phyloP scores from a whole-genome alignment of 1,139 yeast genomes.

The Diutina pseudorugosa region DNA sequence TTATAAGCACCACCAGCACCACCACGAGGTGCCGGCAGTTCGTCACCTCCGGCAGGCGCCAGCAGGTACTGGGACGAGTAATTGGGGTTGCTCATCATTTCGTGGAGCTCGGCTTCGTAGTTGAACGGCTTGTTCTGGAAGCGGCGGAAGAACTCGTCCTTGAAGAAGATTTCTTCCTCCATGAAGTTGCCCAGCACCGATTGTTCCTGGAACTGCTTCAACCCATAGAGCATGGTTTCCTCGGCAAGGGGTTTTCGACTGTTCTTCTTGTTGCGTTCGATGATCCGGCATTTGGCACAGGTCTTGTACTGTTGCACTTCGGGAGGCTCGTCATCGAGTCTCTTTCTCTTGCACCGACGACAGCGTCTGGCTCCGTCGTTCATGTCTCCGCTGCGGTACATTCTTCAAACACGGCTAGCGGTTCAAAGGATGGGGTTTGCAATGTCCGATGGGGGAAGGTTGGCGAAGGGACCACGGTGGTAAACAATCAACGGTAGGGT shows the following conservation, averaged over 20 bases:
- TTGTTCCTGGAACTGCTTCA: conserved; percentile 36
- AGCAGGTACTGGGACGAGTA: background rate
- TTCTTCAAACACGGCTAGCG: background rate
- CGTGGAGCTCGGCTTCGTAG: conserved; percentile 2
- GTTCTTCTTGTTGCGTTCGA: conserved; percentile 38
- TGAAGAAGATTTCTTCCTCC: conserved; percentile 23
- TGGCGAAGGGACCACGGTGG: background rate
- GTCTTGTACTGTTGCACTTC: conserved; percentile 48
- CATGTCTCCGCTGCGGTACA: background rate
- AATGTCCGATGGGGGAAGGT: no score
- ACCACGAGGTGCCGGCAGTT: background rate
- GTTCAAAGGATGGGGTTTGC: background rate
- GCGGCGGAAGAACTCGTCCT: conserved; percentile 8
- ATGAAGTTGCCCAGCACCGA: conserved; percentile 21
- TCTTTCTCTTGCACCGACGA: conserved; percentile 48
- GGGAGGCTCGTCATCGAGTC: conserved; percentile 48
- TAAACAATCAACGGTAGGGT: no score
- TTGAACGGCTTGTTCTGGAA: conserved; percentile 3
- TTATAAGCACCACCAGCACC: background rate
- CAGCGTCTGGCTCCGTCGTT: conserved; percentile 25
- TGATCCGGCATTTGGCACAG: conserved; percentile 48
- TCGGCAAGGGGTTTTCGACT: conserved; percentile 32
- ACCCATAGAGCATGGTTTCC: conserved; percentile 36
- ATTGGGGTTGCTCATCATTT: conserved; percentile 3
- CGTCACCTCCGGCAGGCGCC: background rate